A percentile compares a stretch with the other conserved stretches of the same genome.
phyloP scores from a whole-genome alignment of 1,139 yeast species.

The Geotrichum phurueaensis region DNA sequence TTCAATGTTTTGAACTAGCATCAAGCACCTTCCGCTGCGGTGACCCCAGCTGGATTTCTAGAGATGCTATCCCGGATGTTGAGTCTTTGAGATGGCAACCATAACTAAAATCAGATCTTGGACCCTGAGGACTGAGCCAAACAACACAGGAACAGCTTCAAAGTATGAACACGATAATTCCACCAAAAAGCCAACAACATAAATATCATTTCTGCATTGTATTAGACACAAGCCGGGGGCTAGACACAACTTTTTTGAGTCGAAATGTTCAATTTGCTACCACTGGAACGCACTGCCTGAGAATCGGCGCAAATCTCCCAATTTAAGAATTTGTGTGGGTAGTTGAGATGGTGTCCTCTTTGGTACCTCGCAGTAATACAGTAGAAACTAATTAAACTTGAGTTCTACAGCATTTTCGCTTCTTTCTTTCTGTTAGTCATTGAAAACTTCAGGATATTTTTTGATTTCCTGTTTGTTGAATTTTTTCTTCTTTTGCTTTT shows the following conservation, averaged over 20 bases:
- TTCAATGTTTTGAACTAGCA: neutral
- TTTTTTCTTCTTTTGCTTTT: neutral
- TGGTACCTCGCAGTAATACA: neutral
- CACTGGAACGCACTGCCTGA: too few relatives aligned
- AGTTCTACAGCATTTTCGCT: neutral
- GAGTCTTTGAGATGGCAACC: neutral
- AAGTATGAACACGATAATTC: neutral
- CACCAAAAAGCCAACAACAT: too few relatives aligned
- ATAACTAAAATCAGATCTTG: neutral
- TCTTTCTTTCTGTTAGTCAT: neutral
- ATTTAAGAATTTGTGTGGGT: neutral
- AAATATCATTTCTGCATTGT: neutral
- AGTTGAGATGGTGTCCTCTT: neutral
- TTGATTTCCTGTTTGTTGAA: neutral
- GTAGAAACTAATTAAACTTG: neutral
- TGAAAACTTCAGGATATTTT: neutral
- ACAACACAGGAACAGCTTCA: neutral
- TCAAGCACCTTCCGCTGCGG: neutral
- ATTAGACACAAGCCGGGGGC: too few relatives aligned
- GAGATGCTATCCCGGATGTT: conserved; percentile 30
- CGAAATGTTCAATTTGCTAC: too few relatives aligned
- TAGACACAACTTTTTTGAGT: too few relatives aligned
- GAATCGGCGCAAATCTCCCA: neutral
- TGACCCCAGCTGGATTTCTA: conserved; percentile 80
- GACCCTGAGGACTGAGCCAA: neutral